Percentiles rank a stretch among this genome's conserved stretches.
Conservation (phyloP, 148 eudicot genomes). For the Persicaria tinctoria region DNA sequence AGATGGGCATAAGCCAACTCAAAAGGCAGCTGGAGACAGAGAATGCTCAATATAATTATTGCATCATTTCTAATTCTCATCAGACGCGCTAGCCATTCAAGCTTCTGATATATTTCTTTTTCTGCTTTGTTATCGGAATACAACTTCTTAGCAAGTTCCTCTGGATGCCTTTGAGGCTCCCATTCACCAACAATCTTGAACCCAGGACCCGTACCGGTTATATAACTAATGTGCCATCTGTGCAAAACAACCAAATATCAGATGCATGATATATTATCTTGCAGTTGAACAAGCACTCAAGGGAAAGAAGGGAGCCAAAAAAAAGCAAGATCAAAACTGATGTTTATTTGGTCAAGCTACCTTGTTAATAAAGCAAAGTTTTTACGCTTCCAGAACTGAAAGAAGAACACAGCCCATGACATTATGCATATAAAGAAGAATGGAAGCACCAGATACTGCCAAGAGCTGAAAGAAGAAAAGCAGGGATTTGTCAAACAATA, state of each 20-base stretch:
- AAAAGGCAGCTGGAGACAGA: slow-evolving; percentile 91
- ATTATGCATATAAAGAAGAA: slow-evolving; percentile 53
- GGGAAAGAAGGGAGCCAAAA: background rate
- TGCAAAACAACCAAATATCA: background rate
- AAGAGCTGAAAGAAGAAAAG: slow-evolving; percentile 39
- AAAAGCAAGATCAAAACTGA: slow-evolving; percentile 1
- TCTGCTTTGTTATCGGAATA: slow-evolving; percentile 40
- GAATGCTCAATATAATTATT: slow-evolving; percentile 58
- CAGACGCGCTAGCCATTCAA: slow-evolving; percentile 74
- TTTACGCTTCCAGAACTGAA: slow-evolving; percentile 98
- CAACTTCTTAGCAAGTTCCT: slow-evolving; percentile 39
- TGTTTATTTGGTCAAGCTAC: slow-evolving; percentile 26
- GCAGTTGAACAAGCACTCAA: background rate
- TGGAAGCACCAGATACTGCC: slow-evolving; percentile 71
- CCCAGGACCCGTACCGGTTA: slow-evolving; percentile 53
- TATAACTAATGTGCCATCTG: slow-evolving; percentile 74
- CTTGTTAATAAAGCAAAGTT: slow-evolving; percentile 67
- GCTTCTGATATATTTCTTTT: slow-evolving; percentile 65
- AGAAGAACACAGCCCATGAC: slow-evolving; percentile 82
- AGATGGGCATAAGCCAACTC: slow-evolving; percentile 96
- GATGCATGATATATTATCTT: background rate
- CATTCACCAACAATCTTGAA: slow-evolving; percentile 43
- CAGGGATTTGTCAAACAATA: background rate
- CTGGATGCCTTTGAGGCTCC: slow-evolving; percentile 40
- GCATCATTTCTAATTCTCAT: slow-evolving; percentile 85